Evolutionary conservation across 352 stramenopile genomes (phyloP), one percentile per base, ranked within the genome.

Genomic region (Phytophthora fragariae): DNA sequence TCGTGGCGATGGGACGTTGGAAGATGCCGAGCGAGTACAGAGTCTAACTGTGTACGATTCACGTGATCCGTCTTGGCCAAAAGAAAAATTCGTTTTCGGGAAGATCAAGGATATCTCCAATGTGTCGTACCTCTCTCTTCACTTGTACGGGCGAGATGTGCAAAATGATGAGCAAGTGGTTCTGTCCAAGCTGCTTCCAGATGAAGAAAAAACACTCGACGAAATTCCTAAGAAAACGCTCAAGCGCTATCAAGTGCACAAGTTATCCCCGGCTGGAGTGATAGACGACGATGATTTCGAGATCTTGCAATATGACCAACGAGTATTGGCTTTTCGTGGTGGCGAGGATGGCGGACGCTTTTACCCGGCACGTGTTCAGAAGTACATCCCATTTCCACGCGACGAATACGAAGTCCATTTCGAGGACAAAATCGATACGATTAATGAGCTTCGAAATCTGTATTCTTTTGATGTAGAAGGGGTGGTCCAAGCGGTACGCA

Each of bases 21-120:
- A 82, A 21, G 71, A 84, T 52, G 31, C 58, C 0, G 85, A 91
- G 50, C 72, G 73, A 31, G 79, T 88, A 44, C 85, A 94, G 58
- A 88, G 85, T 44, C 47, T 92, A 12, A 92, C 87, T 10, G 85
- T 94, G 8, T 94, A 92, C 56, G 81, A 84, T 10, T 87, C 79
- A 15, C 67, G 77, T 2, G 81, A 84, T 75, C 87, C 87, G 15
- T 75, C 73, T 29, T 94, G 87, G 87, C 87, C 85, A 0, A 68
- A 89, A 14, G 68, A 91, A 56, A 77, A 92, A 29, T 92, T 92
- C 61, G 70, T 89, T 1, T 92, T 94, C 63, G 85, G 83, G 17
- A 86, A 85, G 37, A 46, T 65, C 64, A 88, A 79, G 50, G 78
- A 82, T 27, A 75, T 92, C 5, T 57, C 80, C 24, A 75, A 63